Evolutionary conservation across 768 basidiomycete species (phyloP), one percentile per base, ranked within the genome.

Genomic region (Leccinum disarticulatum): DNA sequence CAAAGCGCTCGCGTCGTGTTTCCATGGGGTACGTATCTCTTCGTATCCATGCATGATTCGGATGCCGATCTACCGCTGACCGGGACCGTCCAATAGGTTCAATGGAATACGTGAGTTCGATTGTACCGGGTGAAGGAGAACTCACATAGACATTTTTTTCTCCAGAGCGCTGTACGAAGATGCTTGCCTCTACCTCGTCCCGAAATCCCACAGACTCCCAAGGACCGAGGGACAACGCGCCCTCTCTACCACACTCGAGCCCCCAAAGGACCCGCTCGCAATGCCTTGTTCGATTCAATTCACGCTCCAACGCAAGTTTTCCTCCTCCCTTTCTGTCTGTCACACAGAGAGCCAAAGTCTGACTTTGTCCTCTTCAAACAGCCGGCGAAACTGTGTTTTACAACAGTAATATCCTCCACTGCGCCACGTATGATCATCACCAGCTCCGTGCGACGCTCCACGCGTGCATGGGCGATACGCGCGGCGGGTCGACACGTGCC

Each of bases 321-420:
- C n/a, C 3, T 1, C 25, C 25, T 25, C 25, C 8, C 10, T 9
- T 31, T 41, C 11, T 43, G 43, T 43, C 10, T 43, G n/a, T 43
- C n/a, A 2, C 6, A 7, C 3, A 1, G 1, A n/a, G 38, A 41
- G 17, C 17, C 43, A 10, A 43, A 43, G n/a, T 19, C n/a, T 43
- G 43, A 43, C 43, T 43, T 25, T 11, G 43, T 19, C 4, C n/a
- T 4, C 43, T 11, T n/a, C 0, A n/a, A 25, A 60, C 43, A 59
- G 88, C 85, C 0, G 88, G 90, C 0, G 86, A 92, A 59, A 87
- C 87, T 0, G 87, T 88, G 25, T 91, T 92, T 71, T 91, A 92
- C 70, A 89, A 90, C 67, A 84, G 81, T 63, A 91, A 92, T 68
- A 86, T 91, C 58, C 76, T 92, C 10, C 90, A 92, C 64, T 88